Evolutionary conservation across 352 stramenopile species (phyloP), one percentile per base, ranked within the genome.

Genomic region (Phytopythium delawarense): DNA sequence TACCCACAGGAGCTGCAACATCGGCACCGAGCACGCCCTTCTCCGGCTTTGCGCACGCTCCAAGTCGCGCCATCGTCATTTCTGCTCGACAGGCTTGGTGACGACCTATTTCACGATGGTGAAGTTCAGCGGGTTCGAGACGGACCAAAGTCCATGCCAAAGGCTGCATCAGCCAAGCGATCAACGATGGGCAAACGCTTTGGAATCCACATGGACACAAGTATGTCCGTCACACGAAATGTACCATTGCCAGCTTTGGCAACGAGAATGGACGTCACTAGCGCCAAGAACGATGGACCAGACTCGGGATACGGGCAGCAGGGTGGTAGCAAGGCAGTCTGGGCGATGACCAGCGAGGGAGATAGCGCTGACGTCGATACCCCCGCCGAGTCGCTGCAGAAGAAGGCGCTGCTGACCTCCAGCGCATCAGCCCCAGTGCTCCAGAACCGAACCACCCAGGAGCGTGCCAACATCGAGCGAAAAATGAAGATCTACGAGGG

Each of bases 401-500:
- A 54, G 59, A 73, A 25, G 32, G 13, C 4, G 59, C 61, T 55
- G 59, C 62, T 77, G 12, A 70, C 11, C 13, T 62, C 52, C 6
- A 74, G 74, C 51, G 64, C 58, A 5, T 79, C 70, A 23, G 60
- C 59, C 2, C 63, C 72, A 25, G 46, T 46, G 18, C 51, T 79
- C 12, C 13, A 35, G 23, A 67, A 51, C 37, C 66, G 55, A 18
- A 64, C 71, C 25, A 57, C 63, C 15, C 15, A 56, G 44, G 68
- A 59, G 55, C 59, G 69, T 39, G 60, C 37, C n/a, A 89, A 87
- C 52, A 86, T 89, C 52, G 66, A 75, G 32, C 78, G 80, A 25
- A 89, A 88, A 49, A 69, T 89, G 44, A 77, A 76, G 51, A 30
- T 89, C 9, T 87, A 79, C 63, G 74, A 84, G 51, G 71, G 69